Base-by-base conservation (phyloP, 2,329 filamentous ascomycete species). In the Lecanicillium sp. region DNA sequence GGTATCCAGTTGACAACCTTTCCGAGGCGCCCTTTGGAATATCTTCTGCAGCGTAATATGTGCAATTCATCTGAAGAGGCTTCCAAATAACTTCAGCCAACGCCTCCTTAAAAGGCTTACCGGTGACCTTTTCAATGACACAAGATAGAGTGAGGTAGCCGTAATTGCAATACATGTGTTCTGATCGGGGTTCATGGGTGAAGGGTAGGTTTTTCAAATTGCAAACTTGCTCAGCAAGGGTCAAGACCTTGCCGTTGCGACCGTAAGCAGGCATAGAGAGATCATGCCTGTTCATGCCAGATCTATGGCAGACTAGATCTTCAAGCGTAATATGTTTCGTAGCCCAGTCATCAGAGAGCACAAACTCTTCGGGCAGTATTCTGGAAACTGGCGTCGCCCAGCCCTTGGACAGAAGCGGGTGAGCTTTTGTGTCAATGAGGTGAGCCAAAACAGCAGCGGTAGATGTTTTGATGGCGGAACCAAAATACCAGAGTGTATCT, bases 401-500 rank as follows among this genome's bases (percentile, higher is more conserved):
- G 34, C 59, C 51, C 4, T 71, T 48, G 31, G 51, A 18, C 42
- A 16, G 30, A 9, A 25, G 27, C 19, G 29, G 17, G 12, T 30
- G 38, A 29, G n/a, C 4, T 20, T 66, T 55, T 16, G 63, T 58
- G 2, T 73, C 55, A 4, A 73, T 56, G 2, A 69, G 47, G 1
- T 67, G 63, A 4, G 73, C 47, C 9, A 76, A 51, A 0, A 60
- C 58, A 1, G 67, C 68, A 4, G 68, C 63, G 1, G 65, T 70
- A 41, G 70, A 62, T 5, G 68, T 63, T 48, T 76, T 76, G 17
- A 68, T 71, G 4, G 62, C 70, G 42, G 67, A 71, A 4, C 65
- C 73, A 9, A 60, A 58, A 42, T 66, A 68, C 51, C 71, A 73
- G 1, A 75, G 54, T 0, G 69, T 73, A 19, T 63, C 52, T 45